Evolutionary conservation across 1,284 basidiomycete species (phyloP).

Genomic region (Moniliophthora roreri): DNA sequence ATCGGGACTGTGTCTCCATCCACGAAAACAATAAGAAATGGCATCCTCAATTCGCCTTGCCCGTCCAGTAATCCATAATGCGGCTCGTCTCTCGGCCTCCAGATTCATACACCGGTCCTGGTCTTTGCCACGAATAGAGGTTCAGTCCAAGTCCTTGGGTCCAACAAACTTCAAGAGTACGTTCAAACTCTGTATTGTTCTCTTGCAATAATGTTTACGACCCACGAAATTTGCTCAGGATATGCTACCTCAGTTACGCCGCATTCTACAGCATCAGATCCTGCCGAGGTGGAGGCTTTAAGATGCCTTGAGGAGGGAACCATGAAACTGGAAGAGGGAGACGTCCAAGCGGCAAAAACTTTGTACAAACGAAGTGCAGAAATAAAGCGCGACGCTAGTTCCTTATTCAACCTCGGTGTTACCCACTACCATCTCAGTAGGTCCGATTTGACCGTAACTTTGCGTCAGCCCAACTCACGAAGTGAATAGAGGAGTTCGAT

Average conservation of each 20-base stretch:
- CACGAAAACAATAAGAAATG: conserved; percentile 4
- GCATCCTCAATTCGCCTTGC: not conserved
- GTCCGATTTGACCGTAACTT: conserved; percentile 28
- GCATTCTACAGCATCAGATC: conserved; percentile 80
- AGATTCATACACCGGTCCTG: not conserved
- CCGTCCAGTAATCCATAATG: not conserved
- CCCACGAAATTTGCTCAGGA: conserved; percentile 42
- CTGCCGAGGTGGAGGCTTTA: conserved; percentile 80
- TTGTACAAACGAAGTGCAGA: conserved; percentile 81
- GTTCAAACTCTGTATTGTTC: conserved; percentile 8
- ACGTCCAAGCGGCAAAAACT: conserved; percentile 77
- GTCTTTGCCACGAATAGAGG: not conserved
- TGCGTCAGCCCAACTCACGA: conserved; percentile 15
- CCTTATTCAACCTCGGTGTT: conserved; percentile 87
- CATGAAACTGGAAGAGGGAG: conserved; percentile 85
- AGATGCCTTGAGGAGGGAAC: conserved; percentile 87
- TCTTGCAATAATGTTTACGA: conserved; percentile 1
- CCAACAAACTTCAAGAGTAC: conserved; percentile 18
- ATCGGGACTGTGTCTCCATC: no score
- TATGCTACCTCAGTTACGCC: conserved; percentile 84
- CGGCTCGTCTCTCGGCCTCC: not conserved
- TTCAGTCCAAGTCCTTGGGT: conserved; percentile 8
- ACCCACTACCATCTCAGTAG: conserved; percentile 86
- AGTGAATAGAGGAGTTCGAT: conserved; percentile 74
- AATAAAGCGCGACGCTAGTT: conserved; percentile 80